Conservation (phyloP, 371 early-diverging fungal genomes). For the Mortierella sp. region DNA sequence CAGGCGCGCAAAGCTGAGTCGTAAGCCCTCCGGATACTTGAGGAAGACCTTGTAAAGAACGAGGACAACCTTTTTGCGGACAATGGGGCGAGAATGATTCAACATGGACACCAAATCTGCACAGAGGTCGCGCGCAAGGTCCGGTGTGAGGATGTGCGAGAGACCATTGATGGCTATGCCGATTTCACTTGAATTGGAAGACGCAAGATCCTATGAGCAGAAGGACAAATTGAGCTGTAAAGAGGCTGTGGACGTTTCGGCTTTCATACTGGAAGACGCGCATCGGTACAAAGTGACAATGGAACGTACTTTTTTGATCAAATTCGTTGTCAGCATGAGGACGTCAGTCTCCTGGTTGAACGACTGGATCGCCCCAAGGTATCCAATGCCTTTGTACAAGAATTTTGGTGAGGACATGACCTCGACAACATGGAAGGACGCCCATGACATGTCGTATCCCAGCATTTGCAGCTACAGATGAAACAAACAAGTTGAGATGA, state of each 20-base stretch:
- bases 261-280: background rate
- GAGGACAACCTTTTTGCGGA: conserved; percentile 91
- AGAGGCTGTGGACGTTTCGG: background rate
- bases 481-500: conserved; percentile 1
- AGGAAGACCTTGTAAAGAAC: conserved; percentile 90
- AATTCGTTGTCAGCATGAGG: conserved; percentile 94
- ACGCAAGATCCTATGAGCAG: conserved; percentile 80
- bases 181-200: conserved; percentile 82
- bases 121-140: conserved; percentile 89
- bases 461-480: conserved; percentile 89
- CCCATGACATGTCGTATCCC: conserved; percentile 97
- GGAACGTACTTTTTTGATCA: conserved; percentile 91
- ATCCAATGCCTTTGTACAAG: conserved; percentile 89
- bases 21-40: conserved; percentile 89
- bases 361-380: conserved; percentile 89
- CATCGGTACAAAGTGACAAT: background rate
- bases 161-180: conserved; percentile 92
- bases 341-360: conserved; percentile 96
- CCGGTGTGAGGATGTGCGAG: conserved; percentile 91
- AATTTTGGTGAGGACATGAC: conserved; percentile 94
- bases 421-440: conserved; percentile 95
- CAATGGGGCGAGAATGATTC: conserved; percentile 90
- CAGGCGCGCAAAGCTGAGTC: conserved; percentile 85
- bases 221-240: background rate
- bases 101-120: conserved; percentile 88